These are phyloP conservation scores for Rheum nobile DNA, from an alignment of 148 eudicot genomes.

Conservation along the genomic window DNA sequence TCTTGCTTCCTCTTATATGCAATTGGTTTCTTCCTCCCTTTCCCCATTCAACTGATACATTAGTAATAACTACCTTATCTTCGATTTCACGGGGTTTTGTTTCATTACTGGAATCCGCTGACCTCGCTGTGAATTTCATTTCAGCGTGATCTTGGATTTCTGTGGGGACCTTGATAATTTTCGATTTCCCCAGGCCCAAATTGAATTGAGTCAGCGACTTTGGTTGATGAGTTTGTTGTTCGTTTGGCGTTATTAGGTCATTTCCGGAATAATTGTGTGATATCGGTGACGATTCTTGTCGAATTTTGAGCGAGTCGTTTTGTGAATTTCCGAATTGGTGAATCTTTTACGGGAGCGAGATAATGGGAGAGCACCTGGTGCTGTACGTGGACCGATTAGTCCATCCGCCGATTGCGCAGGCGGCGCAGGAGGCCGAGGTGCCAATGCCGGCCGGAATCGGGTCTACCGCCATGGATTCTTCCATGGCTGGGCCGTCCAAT, in stretches of 20 bases:
- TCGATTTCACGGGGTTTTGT: constrained; percentile 4
- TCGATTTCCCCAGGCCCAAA: not conserved
- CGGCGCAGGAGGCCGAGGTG: constrained; percentile 12
- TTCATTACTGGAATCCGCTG: constrained; percentile 3
- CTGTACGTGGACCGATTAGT: constrained; percentile 8
- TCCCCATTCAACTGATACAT: not conserved
- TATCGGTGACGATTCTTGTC: not conserved
- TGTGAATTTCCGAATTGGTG: not conserved
- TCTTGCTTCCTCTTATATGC: not conserved
- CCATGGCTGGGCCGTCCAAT: not conserved
- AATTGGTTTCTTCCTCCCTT: not conserved
- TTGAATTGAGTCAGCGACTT: not conserved
- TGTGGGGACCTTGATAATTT: not conserved
- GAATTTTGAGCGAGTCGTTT: constrained; percentile 10
- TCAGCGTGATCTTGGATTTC: constrained; percentile 31
- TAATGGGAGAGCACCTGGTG: constrained; percentile 7
- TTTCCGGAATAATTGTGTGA: not conserved
- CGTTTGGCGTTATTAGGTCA: not conserved
- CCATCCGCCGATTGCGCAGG: constrained; percentile 4
- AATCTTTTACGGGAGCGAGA: not conserved
- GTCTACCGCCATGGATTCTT: constrained; percentile 14
- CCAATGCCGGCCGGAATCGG: constrained; percentile 14
- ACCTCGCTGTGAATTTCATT: constrained; percentile 8
- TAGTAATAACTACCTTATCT: not conserved
- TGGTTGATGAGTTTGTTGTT: not conserved